A percentile compares a stretch with the other conserved stretches of the same genome.
These are phyloP conservation scores for Nyctanthes arbortristis DNA, from an alignment of 257 asterid genomes.

Conservation along the genomic window DNA sequence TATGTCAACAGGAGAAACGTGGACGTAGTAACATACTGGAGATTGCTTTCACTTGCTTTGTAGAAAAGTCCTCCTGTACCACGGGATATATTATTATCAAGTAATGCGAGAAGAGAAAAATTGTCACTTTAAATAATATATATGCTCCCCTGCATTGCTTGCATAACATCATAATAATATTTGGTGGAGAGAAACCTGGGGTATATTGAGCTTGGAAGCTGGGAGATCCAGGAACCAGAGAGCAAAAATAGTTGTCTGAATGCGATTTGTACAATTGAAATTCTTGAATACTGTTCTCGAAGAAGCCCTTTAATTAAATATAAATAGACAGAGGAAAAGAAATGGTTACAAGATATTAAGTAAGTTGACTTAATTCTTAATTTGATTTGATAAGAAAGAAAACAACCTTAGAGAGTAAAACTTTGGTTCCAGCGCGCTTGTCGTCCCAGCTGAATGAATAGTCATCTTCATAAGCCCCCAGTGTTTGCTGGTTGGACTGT, in stretches of 20 bases:
- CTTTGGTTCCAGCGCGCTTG: conserved; percentile 81
- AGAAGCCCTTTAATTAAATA: conserved; percentile 42
- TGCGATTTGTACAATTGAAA: conserved; percentile 71
- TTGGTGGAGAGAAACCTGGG: no score
- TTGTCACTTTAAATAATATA: no score
- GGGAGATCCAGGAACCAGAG: conserved; percentile 77
- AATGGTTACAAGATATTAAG: no score
- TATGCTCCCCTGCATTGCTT: no score
- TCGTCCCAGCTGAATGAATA: conserved; percentile 92
- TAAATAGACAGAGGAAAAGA: not conserved
- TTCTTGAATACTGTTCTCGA: conserved; percentile 56
- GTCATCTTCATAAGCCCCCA: conserved; percentile 74
- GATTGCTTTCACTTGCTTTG: conserved; percentile 67
- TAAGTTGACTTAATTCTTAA: no score
- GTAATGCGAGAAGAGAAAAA: not conserved
- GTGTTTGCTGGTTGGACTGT: conserved; percentile 65
- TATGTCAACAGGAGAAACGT: conserved; percentile 65
- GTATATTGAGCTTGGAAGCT: conserved; percentile 85
- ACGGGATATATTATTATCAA: not conserved
- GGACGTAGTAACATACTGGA: conserved; percentile 83
- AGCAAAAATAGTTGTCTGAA: conserved; percentile 83
- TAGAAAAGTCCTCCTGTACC: conserved; percentile 64
- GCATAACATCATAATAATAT: no score
- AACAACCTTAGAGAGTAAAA: conserved; percentile 67
- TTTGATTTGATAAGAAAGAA: no score